phyloP scores from a whole-genome alignment of 2,329 filamentous ascomycete species.

The Aureobasidium musti region DNA sequence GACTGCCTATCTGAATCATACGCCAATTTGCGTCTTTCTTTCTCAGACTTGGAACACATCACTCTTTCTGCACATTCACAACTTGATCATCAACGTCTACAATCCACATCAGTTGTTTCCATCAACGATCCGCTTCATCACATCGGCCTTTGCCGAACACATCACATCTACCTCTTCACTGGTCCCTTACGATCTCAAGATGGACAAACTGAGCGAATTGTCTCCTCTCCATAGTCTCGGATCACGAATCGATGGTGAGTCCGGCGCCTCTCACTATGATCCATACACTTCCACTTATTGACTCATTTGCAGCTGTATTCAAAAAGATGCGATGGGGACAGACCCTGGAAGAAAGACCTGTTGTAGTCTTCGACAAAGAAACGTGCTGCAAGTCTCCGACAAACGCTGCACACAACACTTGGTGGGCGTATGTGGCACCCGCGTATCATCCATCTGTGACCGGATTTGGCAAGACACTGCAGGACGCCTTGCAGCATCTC shows the following conservation, averaged over 20 bases:
- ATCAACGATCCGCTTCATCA: not conserved
- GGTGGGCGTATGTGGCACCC: not conserved
- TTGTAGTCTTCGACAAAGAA: not conserved
- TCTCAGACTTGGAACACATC: too few species aligned
- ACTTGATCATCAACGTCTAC: not conserved
- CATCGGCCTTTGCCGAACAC: too few species aligned
- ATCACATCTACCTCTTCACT: not conserved
- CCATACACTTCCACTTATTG: not conserved
- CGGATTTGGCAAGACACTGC: not conserved
- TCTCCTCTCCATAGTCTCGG: not conserved
- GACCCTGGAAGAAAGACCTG: too few species aligned
- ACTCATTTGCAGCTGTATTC: not conserved
- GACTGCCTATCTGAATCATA: not conserved
- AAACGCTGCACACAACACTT: not conserved
- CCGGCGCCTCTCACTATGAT: not conserved
- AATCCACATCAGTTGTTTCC: not conserved
- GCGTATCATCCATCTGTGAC: not conserved
- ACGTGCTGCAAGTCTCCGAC: not conserved
- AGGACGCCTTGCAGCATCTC: not conserved
- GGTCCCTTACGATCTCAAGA: not conserved
- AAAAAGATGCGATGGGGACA: not conserved
- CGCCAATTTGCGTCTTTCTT: not conserved
- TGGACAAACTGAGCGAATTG: not conserved
- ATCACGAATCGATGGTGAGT: not conserved
- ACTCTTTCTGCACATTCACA: too few species aligned